Base-by-base conservation (phyloP, 2,329 filamentous ascomycete genomes). In the Trichophyton simii region DNA sequence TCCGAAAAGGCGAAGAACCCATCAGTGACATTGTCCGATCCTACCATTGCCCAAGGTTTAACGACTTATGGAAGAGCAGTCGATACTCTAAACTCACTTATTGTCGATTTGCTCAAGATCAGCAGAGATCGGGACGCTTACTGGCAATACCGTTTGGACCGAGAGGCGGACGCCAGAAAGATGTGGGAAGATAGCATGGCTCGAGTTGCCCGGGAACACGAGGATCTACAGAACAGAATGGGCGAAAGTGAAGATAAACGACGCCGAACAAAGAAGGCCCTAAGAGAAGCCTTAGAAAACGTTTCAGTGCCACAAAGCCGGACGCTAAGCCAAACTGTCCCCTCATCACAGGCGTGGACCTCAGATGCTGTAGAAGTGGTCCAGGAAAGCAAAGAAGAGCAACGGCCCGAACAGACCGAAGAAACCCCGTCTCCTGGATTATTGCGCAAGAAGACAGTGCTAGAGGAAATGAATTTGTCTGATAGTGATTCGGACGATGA, bases 161-260 rank as follows among this genome's bases (percentile, higher is more conserved):
- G 91, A 60, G 94, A 99, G 76, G 86, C 87, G 50, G 89, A 96
- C 71, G 87, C 97, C 76, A 85, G 94, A 42, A 87, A 89, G 63
- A 89, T 99, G 84, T 99, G 94, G 94, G 94, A 99, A 75, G 94
- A 99, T 69, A 97, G 91, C 75, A 96, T 99, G 94, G 91, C 94
- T 8, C 86, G 91, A 68, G 88, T 99, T n/a, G 94, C 91, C 18
- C 86, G 85, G 61, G 94, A 99, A 72, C 94, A 99, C 68, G 94
- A 97, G 74, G 83, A 91, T 59, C 81, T 99, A 1, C 90, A 97
- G 71, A 89, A 84, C 41, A 87, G 86, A 62, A 88, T 96, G 63
- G 90, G 89, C 52, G 89, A 96, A 73, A 89, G 91, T 1, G 92
- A 97, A 72, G 83, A 88, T 70, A 97, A 95, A 79, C 84, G 91